Percentiles rank a stretch among this genome's conserved stretches.
Conservation (phyloP, 2,329 filamentous ascomycete genomes). For the Colletotrichum higginsianum region DNA sequence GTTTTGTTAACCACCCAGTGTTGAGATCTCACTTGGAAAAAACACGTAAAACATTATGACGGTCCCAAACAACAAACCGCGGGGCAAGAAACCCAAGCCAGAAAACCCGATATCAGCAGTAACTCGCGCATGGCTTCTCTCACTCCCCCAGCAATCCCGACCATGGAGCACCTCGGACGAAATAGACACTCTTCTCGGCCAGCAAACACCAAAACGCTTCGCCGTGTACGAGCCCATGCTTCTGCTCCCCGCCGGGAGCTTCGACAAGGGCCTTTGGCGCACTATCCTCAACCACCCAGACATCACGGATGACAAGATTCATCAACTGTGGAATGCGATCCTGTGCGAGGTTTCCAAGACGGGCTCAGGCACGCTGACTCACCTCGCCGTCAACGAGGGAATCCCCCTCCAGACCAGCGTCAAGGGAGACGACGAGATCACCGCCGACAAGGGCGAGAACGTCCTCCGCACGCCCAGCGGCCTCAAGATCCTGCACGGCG, state of each 20-base stretch:
- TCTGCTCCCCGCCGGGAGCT: constrained; percentile 72
- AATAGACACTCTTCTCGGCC: constrained; percentile 52
- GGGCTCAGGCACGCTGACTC: constrained; percentile 62
- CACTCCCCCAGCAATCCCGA: constrained; percentile 44
- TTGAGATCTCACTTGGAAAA: background rate
- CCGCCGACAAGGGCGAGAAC: constrained; percentile 67
- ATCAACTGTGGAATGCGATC: constrained; percentile 65
- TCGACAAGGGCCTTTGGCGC: constrained; percentile 60
- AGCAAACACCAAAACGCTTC: constrained; percentile 69
- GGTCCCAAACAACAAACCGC: constrained; percentile 39
- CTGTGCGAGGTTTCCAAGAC: constrained; percentile 61
- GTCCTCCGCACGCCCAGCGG: constrained; percentile 80
- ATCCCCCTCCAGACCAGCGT: constrained; percentile 64
- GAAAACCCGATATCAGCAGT: constrained; percentile 55
- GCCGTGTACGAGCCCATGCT: constrained; percentile 74
- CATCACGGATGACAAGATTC: constrained; percentile 45
- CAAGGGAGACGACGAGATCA: background rate
- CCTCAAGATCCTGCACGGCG: constrained; percentile 78
- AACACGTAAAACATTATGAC: background rate
- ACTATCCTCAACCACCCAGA: constrained; percentile 49
- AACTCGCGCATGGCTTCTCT: constrained; percentile 53
- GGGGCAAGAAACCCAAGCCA: constrained; percentile 47
- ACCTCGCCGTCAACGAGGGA: constrained; percentile 73
- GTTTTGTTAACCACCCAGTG: background rate
- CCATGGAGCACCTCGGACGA: constrained; percentile 33